Percentiles rank a stretch among this genome's conserved stretches.
Conservation (phyloP, 352 stramenopile genomes). For the Globisporangium okanoganense region DNA sequence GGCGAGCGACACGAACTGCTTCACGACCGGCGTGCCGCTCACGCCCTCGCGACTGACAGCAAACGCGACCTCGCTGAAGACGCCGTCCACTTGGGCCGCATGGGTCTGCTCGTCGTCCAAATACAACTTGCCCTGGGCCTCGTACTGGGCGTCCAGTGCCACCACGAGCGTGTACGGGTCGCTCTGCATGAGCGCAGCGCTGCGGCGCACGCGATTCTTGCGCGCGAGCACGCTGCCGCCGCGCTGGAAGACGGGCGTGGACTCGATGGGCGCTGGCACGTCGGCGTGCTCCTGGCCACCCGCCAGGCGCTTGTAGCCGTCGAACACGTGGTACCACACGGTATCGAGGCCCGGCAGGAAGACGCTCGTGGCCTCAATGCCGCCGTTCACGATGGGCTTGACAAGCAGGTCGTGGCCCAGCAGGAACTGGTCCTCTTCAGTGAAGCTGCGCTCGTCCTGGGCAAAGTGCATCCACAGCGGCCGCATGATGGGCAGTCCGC, state of each 20-base stretch:
- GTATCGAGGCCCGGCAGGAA: slow-evolving; percentile 79
- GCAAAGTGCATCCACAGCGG: slow-evolving; percentile 97
- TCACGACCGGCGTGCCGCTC: slow-evolving; percentile 22
- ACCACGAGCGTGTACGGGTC: slow-evolving; percentile 98
- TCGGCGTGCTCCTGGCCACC: slow-evolving; percentile 53
- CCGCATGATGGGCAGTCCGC: slow-evolving; percentile 86
- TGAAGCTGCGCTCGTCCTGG: slow-evolving; percentile 75
- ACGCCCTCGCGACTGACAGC: slow-evolving; percentile 34
- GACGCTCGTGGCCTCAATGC: slow-evolving; percentile 79
- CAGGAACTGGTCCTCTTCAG: slow-evolving; percentile 94
- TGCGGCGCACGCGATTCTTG: slow-evolving; percentile 95
- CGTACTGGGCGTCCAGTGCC: slow-evolving; percentile 80
- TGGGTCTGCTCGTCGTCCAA: slow-evolving; percentile 96
- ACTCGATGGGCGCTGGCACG: slow-evolving; percentile 89
- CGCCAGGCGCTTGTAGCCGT: slow-evolving; percentile 52
- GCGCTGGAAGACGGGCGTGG: slow-evolving; percentile 96
- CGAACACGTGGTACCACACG: slow-evolving; percentile 92
- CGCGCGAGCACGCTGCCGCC: slow-evolving; percentile 93
- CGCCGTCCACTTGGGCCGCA: slow-evolving; percentile 43
- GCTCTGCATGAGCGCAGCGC: slow-evolving; percentile 91
- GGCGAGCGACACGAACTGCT: slow-evolving; percentile 44
- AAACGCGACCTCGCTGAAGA: slow-evolving; percentile 51
- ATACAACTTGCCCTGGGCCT: slow-evolving; percentile 91
- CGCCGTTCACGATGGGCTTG: slow-evolving; percentile 91
- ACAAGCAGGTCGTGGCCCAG: slow-evolving; percentile 94